phyloP scores from a whole-genome alignment of 352 stramenopile genomes.

The Thraustochytrium aureum region DNA sequence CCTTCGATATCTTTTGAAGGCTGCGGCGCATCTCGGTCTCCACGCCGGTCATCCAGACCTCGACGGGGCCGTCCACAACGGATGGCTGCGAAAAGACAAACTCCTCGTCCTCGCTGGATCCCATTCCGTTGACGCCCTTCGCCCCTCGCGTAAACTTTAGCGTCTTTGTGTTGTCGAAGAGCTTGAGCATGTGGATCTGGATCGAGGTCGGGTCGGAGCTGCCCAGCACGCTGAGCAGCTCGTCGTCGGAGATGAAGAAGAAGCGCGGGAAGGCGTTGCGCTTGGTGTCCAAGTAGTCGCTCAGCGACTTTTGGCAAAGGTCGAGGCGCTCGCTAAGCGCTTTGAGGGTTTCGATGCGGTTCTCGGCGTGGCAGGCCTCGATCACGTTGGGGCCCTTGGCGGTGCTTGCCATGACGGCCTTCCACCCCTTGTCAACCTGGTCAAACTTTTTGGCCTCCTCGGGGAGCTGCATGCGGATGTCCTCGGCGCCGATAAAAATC shows the following conservation, averaged over 20 bases:
- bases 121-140: conserved; percentile 72
- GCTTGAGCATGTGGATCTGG: conserved; percentile 95
- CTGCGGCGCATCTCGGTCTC: conserved; percentile 97
- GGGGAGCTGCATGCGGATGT: conserved; percentile 99
- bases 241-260: conserved; percentile 99
- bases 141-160: conserved; percentile 68
- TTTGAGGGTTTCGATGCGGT: conserved; percentile 75
- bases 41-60: conserved; percentile 93
- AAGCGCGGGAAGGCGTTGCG: conserved; percentile 86
- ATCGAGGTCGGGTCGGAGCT: conserved; percentile 97
- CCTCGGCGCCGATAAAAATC: conserved; percentile 90
- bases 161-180: conserved; percentile 98
- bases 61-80: conserved; percentile 82
- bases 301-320: conserved; percentile 98
- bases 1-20: conserved; percentile 89
- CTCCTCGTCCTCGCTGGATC: conserved; percentile 98
- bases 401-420: conserved; percentile 96
- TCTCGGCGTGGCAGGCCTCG: conserved; percentile 69
- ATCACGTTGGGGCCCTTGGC: conserved; percentile 95
- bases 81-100: conserved; percentile 90
- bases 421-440: conserved; percentile 97
- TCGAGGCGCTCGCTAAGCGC: conserved; percentile 95
- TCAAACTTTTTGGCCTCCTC: conserved; percentile 98
- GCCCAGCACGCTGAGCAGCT: conserved; percentile 99
- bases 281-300: conserved; percentile 99